A percentile compares a stretch with the other conserved stretches of the same genome.
Evolutionary conservation across 345 rosid species (phyloP).

Genomic region (Brassica carinata): DNA sequence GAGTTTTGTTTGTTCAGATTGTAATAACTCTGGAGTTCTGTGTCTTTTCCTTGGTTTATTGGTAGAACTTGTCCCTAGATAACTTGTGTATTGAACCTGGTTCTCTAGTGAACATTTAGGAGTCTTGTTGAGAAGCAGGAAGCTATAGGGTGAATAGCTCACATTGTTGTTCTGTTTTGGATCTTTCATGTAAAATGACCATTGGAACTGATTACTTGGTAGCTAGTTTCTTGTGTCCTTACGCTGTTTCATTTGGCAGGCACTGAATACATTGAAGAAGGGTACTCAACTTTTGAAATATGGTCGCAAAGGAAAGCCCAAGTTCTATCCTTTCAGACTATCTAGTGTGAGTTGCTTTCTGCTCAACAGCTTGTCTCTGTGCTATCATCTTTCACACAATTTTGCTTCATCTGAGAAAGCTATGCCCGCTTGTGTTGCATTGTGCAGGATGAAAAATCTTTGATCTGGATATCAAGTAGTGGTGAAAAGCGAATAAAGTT

Average conservation of each 20-base stretch:
- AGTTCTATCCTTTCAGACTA: constrained; percentile 85
- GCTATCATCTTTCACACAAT: background rate
- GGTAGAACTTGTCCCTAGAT: background rate
- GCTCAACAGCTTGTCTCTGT: background rate
- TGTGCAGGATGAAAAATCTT: constrained; percentile 84
- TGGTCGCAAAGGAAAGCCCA: constrained; percentile 96
- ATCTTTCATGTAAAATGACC: background rate
- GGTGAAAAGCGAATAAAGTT: constrained; percentile 86
- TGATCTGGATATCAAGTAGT: constrained; percentile 84
- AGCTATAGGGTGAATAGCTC: background rate
- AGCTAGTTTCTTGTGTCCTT: background rate
- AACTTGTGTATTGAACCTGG: background rate
- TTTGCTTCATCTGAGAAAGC: constrained; percentile 1
- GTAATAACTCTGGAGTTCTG: background rate
- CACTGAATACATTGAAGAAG: constrained; percentile 80
- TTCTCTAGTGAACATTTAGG: constrained; percentile 15
- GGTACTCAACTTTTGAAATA: constrained; percentile 91
- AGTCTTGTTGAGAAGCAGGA: too few species aligned
- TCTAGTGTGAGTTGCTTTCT: constrained; percentile 69
- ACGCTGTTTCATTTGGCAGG: constrained; percentile 50
- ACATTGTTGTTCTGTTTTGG: background rate
- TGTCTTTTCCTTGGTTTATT: background rate
- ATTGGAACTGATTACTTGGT: constrained; percentile 4
- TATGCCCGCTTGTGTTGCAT: constrained; percentile 5
- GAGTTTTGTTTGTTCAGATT: constrained; percentile 5